A percentile compares a stretch with the other conserved stretches of the same genome.
phyloP scores from a whole-genome alignment of 2,329 filamentous ascomycete genomes.

The Ceratocystis eucalypticola region DNA sequence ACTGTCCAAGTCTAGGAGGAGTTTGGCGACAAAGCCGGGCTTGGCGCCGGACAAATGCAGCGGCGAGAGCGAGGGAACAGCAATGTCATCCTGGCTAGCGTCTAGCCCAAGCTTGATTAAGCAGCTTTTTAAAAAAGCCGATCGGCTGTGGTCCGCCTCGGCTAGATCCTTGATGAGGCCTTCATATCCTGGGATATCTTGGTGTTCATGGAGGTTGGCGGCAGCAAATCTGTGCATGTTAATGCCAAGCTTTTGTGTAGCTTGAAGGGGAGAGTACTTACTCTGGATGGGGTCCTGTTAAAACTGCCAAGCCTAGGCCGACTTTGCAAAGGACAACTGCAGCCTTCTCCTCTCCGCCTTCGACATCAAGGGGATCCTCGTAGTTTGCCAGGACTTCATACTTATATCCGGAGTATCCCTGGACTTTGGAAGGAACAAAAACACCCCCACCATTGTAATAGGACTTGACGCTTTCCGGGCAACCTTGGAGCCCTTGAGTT shows the following conservation, averaged over 20 bases:
- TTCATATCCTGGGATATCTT: slow-evolving; percentile 54
- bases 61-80: slow-evolving; percentile 65
- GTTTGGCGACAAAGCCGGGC: slow-evolving; percentile 49
- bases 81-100: slow-evolving; percentile 53
- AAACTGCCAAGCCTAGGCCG: slow-evolving; percentile 62
- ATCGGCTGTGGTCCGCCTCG: slow-evolving; percentile 55
- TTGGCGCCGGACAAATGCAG: slow-evolving; percentile 63
- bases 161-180: slow-evolving; percentile 54
- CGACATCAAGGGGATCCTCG: slow-evolving; percentile 58
- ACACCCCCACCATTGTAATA: slow-evolving; percentile 95
- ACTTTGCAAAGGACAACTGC: slow-evolving; percentile 75
- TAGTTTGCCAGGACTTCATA: slow-evolving; percentile 70
- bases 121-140: slow-evolving; percentile 65
- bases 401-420: slow-evolving; percentile 31
- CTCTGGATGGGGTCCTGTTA: slow-evolving; percentile 91
- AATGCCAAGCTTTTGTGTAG: slow-evolving; percentile 5
- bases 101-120: slow-evolving; percentile 70
- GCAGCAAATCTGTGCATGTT: slow-evolving; percentile 57
- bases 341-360: slow-evolving; percentile 58
- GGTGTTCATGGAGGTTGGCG: slow-evolving; percentile 57
- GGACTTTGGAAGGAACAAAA: slow-evolving; percentile 60
- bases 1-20: slow-evolving; percentile 53
- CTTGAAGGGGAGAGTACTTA: slow-evolving; percentile 27
- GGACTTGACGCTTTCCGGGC: slow-evolving; percentile 51
- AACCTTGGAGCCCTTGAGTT: slow-evolving; percentile 42